Evolutionary conservation across 495 filamentous ascomycete genomes (phyloP), one percentile per base, ranked within the genome.

Genomic region (Diplogelasinospora grovesii): DNA sequence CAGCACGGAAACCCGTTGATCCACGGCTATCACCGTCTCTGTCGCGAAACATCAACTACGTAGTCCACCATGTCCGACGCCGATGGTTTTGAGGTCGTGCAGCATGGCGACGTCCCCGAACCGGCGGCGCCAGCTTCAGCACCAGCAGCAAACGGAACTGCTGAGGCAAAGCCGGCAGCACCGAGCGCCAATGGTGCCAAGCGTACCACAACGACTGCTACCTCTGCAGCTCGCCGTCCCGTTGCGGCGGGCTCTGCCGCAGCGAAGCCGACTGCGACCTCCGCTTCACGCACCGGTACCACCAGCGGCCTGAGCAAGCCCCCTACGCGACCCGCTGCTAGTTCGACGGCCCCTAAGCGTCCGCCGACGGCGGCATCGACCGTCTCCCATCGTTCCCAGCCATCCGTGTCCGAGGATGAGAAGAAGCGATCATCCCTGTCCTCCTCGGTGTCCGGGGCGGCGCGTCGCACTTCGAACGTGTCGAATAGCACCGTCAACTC

Each of bases 361-460:
- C 60, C 65, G n/a, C 36, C 56, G 10, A 54, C 52, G 9, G 52
- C 61, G 13, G 35, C 61, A n/a, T 49, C 63, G 8, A 48, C 53
- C 11, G 30, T 43, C 18, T 51, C 52, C 18, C 69, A 71, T 39
- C 60, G 61, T 26, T 56, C 65, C 0, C 64, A 63, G 11, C 60
- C 68, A 3, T 71, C 68, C 18, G 49, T 65, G 11, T 65, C 68
- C 18, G 69, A 73, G 33, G 68, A 71, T 33, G 69, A 73, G 40
- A 68, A 64, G 53, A 71, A 64, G 54, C 52, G 50, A 19, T 20
- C 48, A 1, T 20, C 46, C 1, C n/a, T 31, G 8, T 49, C 58
- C 4, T 56, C 55, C 11, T 59, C 55, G n/a, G 50, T 62, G 29
- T 55, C 59, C 5, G 59, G 56, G 18, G 44, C 66, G 8, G 51